Evolutionary conservation across 75 land plant genomes (phyloP).

Genomic region (Sequoiadendron giganteum): DNA sequence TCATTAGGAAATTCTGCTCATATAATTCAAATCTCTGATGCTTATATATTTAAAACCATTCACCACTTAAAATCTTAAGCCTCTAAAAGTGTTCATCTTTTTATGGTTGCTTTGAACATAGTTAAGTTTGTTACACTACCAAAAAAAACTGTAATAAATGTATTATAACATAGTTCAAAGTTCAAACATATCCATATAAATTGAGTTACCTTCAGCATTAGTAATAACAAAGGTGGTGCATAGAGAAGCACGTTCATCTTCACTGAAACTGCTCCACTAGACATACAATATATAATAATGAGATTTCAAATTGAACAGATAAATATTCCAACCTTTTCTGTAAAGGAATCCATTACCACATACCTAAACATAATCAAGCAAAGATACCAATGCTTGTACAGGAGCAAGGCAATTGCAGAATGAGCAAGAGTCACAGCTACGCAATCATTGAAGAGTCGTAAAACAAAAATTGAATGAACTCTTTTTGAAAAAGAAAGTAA

Average conservation of each 20-base stretch:
- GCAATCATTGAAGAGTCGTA: conserved; percentile 97
- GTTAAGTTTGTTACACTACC: not conserved
- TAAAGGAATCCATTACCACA: not conserved
- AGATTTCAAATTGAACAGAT: not conserved
- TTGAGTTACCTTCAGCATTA: conserved; percentile 73
- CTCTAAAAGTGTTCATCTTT: not conserved
- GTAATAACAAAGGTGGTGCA: conserved; percentile 81
- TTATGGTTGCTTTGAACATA: not conserved
- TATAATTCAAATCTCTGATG: not conserved
- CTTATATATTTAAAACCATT: not conserved
- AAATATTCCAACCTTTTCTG: conserved; percentile 9
- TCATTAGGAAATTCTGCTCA: not conserved
- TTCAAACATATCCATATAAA: not conserved
- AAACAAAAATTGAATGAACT: conserved; percentile 94
- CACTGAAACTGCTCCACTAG: conserved; percentile 86
- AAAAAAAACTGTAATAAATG: not conserved
- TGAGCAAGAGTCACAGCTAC: conserved; percentile 83
- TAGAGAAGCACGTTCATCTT: conserved; percentile 96
- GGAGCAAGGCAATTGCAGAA: conserved; percentile 62
- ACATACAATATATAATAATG: conserved; percentile 3
- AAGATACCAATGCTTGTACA: conserved; percentile 68
- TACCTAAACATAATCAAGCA: conserved; percentile 85
- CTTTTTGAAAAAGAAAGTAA: conserved; percentile 87
- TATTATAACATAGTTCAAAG: not conserved
- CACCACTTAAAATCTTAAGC: not conserved